Percentiles rank a stretch among this genome's conserved stretches.
Evolutionary conservation across 331 rosid species (phyloP).

Genomic region (Pyracantha coccinea): DNA sequence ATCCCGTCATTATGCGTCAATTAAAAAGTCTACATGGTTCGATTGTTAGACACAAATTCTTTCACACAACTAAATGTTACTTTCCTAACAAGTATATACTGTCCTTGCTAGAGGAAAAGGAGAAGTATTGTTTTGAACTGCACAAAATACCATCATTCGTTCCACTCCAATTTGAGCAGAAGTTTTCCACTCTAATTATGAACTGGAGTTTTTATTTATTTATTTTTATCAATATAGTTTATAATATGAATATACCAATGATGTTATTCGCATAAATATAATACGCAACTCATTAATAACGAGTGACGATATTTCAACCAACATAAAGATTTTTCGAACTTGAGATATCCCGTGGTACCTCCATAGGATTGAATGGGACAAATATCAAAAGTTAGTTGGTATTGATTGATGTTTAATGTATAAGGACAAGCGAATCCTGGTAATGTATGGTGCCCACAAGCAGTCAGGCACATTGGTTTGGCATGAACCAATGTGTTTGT

Average conservation of each 20-base stretch:
- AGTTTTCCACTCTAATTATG: background rate
- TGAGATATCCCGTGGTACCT: background rate
- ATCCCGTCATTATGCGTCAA: too few species aligned
- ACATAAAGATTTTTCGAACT: background rate
- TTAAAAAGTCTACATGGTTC: too few species aligned
- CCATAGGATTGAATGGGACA: background rate
- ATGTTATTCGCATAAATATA: too few species aligned
- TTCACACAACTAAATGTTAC: background rate
- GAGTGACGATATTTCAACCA: background rate
- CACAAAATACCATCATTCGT: background rate
- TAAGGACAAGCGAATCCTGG: background rate
- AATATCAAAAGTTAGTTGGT: background rate
- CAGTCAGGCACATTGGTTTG: background rate
- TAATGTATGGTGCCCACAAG: background rate
- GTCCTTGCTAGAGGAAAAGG: background rate
- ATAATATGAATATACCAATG: too few species aligned
- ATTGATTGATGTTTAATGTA: background rate
- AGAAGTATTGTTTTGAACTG: too few species aligned
- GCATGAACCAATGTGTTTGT: background rate
- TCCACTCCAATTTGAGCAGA: background rate
- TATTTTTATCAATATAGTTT: too few species aligned
- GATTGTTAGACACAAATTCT: fast-evolving
- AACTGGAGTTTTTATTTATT: too few species aligned
- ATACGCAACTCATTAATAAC: fast-evolving
- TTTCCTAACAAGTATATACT: too few species aligned